Evolutionary conservation across 2,329 filamentous ascomycete genomes (phyloP), one percentile per base, ranked within the genome.

Genomic region (Pseudopyrenochaeta lycopersici): DNA sequence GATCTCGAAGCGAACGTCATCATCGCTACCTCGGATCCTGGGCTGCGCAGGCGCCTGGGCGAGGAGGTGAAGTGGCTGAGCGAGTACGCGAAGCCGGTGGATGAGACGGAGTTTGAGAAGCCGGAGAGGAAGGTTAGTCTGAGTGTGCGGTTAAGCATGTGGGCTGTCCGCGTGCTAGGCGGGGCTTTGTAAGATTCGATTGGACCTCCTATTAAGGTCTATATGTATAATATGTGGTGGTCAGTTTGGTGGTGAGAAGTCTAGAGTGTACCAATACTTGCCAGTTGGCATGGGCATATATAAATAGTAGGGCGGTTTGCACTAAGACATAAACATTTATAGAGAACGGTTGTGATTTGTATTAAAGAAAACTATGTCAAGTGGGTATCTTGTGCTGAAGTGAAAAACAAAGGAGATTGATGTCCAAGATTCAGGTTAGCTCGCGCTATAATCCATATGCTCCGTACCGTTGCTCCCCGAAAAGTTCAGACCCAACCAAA

Each of bases 1-100:
- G 95, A 99, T 76, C 82, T 99, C 2, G 95, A 99, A 74, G 90
- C 90, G 0, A 95, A 96, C 30, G 90, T 91, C 1, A 76, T 97
- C 52, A 89, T 99, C 23, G 86, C 97, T 4, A 99, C 95, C 1
- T 81, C 82, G 18, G 89, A 98, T 67, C 80, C 88, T 20, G 84
- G 81, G 0, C 76, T 99, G 63, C 91, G 91, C 75, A 79, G 79
- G 52, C 84, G 88, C 46, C 78, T 98, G n/a, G 89, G 84, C 7
- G 86, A 90, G 45, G 95, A 99, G 77, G 89, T 93, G 70, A 80
- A 83, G 52, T 92, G 90, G 86, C 76, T 99, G 60, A 88, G 92
- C 72, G 85, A 91, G 54, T 84, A 94, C 71, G 88, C 93, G 1
- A 81, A 76, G 50, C 79, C 80, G 7, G 85, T 95, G 18, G 89